Conservation (phyloP, 768 basidiomycete species). For the Tephrocybe rancida region DNA sequence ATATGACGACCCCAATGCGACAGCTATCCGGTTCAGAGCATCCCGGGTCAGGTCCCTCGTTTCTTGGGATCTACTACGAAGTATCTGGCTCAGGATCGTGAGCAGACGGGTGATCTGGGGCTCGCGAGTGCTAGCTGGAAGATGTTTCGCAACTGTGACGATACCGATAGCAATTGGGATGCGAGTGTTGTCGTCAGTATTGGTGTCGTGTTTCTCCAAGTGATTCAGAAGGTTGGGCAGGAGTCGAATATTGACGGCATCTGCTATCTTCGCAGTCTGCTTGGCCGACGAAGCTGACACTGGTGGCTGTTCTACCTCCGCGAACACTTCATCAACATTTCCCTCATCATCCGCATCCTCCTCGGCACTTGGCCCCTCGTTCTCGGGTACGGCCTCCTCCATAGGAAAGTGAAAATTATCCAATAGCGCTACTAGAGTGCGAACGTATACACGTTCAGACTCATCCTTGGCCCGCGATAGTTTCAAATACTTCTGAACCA, state of each 20-base stretch:
- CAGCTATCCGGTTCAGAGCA: conserved; percentile 78
- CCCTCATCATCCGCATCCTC: conserved; percentile 31
- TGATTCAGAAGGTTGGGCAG: conserved; percentile 81
- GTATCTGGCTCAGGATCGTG: conserved; percentile 84
- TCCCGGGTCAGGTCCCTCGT: conserved; percentile 86
- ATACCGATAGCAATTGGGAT: conserved; percentile 90
- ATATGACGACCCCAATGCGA: conserved; percentile 71
- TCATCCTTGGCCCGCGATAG: conserved; percentile 66
- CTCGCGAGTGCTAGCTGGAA: conserved; percentile 65
- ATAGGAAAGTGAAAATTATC: conserved; percentile 93
- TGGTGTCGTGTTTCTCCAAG: conserved; percentile 77
- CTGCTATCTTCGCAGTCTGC: conserved; percentile 53
- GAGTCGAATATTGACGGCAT: conserved; percentile 74
- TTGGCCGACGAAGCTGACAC: conserved; percentile 1
- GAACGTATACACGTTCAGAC: conserved; percentile 80
- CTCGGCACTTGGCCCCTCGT: conserved; percentile 30
- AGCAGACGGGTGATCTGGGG: conserved; percentile 75
- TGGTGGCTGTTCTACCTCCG: neutral
- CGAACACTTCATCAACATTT: conserved; percentile 8
- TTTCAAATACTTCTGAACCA: conserved; percentile 83
- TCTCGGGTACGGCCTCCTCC: conserved; percentile 52
- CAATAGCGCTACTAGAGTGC: conserved; percentile 80
- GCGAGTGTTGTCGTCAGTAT: conserved; percentile 81
- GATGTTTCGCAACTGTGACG: conserved; percentile 77
- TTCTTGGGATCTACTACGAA: conserved; percentile 94